phyloP scores from a whole-genome alignment of 495 filamentous ascomycete genomes.

The Cercophora newfieldiana region DNA sequence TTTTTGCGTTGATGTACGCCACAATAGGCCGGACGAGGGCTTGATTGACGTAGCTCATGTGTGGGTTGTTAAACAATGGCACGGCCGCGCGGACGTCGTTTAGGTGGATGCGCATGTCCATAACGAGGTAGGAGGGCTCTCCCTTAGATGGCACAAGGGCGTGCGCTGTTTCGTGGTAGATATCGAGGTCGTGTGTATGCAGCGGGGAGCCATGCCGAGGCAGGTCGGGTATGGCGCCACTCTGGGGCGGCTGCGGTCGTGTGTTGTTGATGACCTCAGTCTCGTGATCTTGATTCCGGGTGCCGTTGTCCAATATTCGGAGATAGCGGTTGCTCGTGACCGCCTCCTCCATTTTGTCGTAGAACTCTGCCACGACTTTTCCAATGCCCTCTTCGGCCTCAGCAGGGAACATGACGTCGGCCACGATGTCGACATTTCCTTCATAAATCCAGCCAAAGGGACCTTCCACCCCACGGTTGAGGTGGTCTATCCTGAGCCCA shows the following conservation, averaged over 20 bases:
- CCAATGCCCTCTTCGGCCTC: constrained; percentile 84
- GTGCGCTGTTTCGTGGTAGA: constrained; percentile 3
- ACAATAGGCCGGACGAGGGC: constrained; percentile 94
- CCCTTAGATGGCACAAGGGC: constrained; percentile 24
- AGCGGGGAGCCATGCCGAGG: neutral
- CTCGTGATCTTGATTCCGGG: constrained; percentile 27
- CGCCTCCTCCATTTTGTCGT: constrained; percentile 89
- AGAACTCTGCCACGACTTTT: constrained; percentile 91
- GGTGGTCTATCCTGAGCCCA: constrained; percentile 89
- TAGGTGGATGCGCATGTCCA: constrained; percentile 86
- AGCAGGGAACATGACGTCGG: constrained; percentile 88
- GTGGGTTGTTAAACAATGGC: constrained; percentile 78
- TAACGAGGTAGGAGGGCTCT: constrained; percentile 73
- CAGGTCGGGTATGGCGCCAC: neutral
- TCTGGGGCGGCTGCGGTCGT: constrained; percentile 13
- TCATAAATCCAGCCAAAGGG: constrained; percentile 98
- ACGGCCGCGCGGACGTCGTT: constrained; percentile 91
- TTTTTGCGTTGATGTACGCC: constrained; percentile 95
- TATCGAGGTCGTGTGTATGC: constrained; percentile 1
- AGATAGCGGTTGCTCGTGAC: constrained; percentile 71
- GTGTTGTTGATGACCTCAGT: constrained; percentile 30
- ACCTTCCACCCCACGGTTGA: constrained; percentile 90
- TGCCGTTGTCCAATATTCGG: constrained; percentile 42
- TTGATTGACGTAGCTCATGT: constrained; percentile 93
- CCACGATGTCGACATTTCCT: constrained; percentile 93